Base-by-base conservation (phyloP, 140 eudicot species). In the Ambrosia hybrid region DNA sequence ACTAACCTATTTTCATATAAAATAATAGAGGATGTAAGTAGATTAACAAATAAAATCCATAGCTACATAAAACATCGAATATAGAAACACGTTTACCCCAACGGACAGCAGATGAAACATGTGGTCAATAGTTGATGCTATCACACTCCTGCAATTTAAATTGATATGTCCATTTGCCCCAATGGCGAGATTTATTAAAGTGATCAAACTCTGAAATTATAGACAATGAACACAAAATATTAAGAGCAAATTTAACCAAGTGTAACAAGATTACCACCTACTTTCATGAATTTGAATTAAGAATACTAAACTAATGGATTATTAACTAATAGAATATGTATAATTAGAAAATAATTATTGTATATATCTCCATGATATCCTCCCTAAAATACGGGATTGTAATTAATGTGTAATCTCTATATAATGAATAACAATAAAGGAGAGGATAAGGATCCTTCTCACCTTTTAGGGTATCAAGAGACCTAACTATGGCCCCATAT, bases 131-230 rank as follows among this genome's bases (percentile, higher is more conserved):
- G 78, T 73, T 17, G 76, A 79, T 6, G 69, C 21, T 51, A 91
- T 83, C 16, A 81, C 81, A 6, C 68, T 37, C 77, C 83, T 85
- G 79, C 91, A 92, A 71, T 80, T 76, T 58, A 77, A 73, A 41
- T 76, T 89, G 26, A 81, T 76, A 34, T 86, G 69, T 59, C 95
- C 91, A 37, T 72, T 37, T 57, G 88, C 95, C 67, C 95, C 94
- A 46, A 92, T 92, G 45, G 90, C 98, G 37, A 66, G 84, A 73
- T 92, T 92, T 26, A 91, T 84, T 79, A 76, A 73, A 15, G 82
- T 66, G 62, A 91, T 71, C 37, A 79, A 78, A 57, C 73, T 46
- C 97, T 91, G 60, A 39, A 39, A 39, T 39, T 39, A 70, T 66
- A 57, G 13, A n/a, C 49, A 53, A 51, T n/a, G 2, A 33, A 4